Evolutionary conservation across 179 eudicot species (phyloP), one percentile per base, ranked within the genome.

Genomic region (Vitellaria paradoxa): DNA sequence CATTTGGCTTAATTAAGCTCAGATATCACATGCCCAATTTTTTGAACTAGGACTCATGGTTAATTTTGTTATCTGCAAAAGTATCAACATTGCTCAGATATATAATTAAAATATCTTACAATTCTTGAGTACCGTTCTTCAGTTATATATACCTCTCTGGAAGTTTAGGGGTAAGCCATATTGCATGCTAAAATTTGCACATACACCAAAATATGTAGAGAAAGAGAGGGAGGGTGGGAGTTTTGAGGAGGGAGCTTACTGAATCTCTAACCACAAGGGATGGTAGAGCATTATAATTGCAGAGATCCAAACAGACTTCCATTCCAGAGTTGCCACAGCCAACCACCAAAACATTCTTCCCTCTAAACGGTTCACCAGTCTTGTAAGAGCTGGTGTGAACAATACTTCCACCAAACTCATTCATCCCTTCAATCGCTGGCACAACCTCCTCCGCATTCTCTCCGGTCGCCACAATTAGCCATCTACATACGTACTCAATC

Each of bases 301-400:
- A 89, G 72, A 92, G 93, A 78, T 92, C 95, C 82, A 92, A 88
- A 66, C 92, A 86, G 17, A 92, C 86, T 62, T 92, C 97, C 97
- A 92, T 92, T 50, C 97, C 97, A 0, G 97, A 92, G 83, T 92
- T 92, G 6, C 97, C 97, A 89, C 95, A 88, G 1, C 97, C 97
- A 45, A 92, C 96, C n/a, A 91, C 93, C 86, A 92, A 85, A 26
- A 93, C 96, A 23, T 59, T 86, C 79, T 85, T 86, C 2, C 79
- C 85, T 8, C 42, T 12, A 73, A 80, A 87, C 8, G 50, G 80
- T 3, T 78, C 70, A 5, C 97, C 96, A 65, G 86, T 88, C 56
- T 82, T 93, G 45, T 91, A 93, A 49, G 66, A 80, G 70, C 93
- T 91, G 2, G 96, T 88, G 20, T 93, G 97, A 9, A 87, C 9